These are phyloP conservation scores for Phialophora chinensis DNA, from an alignment of 2,329 filamentous ascomycete species.

Conservation along the genomic window DNA sequence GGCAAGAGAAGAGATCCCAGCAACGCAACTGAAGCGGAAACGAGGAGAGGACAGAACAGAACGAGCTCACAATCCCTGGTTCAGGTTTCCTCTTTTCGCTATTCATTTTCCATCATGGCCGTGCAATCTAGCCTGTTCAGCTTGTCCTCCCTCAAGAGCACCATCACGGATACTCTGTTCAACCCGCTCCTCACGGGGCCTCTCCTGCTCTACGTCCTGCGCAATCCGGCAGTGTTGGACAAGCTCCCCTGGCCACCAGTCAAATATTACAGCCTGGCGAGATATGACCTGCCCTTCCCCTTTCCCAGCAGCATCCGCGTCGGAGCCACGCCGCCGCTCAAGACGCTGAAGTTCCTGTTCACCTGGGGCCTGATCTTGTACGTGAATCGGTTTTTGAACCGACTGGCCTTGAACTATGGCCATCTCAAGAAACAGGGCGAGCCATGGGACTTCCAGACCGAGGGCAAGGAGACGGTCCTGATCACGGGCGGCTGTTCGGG, in stretches of 20 bases:
- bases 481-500: slow-evolving; percentile 69
- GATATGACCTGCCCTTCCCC: slow-evolving; percentile 20
- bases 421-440: slow-evolving; percentile 46
- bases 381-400: slow-evolving; percentile 60
- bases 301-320: slow-evolving; percentile 21
- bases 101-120: slow-evolving; percentile 4
- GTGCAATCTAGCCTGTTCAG: slow-evolving; percentile 10
- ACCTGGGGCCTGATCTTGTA: slow-evolving; percentile 58
- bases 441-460: slow-evolving; percentile 41
- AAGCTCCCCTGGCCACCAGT: slow-evolving; percentile 25
- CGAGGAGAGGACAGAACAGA: too few species aligned
- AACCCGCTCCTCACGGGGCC: slow-evolving; percentile 31
- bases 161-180: slow-evolving; percentile 22
- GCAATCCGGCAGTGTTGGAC: slow-evolving; percentile 22
- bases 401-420: slow-evolving; percentile 51
- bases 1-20: too few species aligned
- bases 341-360: slow-evolving; percentile 54
- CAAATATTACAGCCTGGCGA: slow-evolving; percentile 11
- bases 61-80: too few species aligned
- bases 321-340: slow-evolving; percentile 24
- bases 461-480: slow-evolving; percentile 58
- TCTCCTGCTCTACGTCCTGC: slow-evolving; percentile 26
- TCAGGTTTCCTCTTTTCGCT: too few species aligned
- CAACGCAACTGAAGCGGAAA: too few species aligned
- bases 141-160: slow-evolving; percentile 12